Percentiles rank a stretch among this genome's conserved stretches.
These are phyloP conservation scores for Fusarium sp. DNA, from an alignment of 2,329 filamentous ascomycete species.

Conservation along the genomic window DNA sequence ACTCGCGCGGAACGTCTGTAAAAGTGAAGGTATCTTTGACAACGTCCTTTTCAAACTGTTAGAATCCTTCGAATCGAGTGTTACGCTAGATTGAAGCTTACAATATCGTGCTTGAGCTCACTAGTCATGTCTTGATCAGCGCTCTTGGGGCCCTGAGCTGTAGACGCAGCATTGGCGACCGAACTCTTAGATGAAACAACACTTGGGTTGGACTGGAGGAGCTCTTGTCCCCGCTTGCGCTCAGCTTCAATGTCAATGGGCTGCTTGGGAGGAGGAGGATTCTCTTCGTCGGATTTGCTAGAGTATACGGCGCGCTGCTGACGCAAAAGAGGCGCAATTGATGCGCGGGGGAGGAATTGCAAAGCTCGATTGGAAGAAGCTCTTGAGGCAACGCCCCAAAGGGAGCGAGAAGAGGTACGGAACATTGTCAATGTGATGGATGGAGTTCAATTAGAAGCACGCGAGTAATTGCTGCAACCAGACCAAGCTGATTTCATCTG, in stretches of 20 bases:
- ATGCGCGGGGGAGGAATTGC: conserved; percentile 6
- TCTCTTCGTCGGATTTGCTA: conserved; percentile 35
- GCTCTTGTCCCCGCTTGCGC: conserved; percentile 61
- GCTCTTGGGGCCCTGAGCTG: background rate
- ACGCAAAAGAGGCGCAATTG: conserved; percentile 21
- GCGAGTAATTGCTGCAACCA: background rate
- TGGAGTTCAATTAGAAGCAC: conserved; percentile 8
- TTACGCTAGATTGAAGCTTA: conserved; percentile 51
- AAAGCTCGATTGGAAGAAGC: background rate
- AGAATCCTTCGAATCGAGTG: background rate
- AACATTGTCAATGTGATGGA: conserved; percentile 42
- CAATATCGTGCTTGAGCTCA: conserved; percentile 62
- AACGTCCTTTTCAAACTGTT: conserved; percentile 61
- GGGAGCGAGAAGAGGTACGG: conserved; percentile 39
- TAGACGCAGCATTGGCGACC: conserved; percentile 60
- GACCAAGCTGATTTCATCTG: background rate
- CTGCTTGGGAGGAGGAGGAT: conserved; percentile 37
- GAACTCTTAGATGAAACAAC: conserved; percentile 68
- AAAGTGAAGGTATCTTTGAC: conserved; percentile 77
- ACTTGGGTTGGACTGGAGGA: conserved; percentile 68
- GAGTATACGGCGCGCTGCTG: conserved; percentile 38
- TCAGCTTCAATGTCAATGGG: conserved; percentile 66
- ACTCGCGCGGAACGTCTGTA: conserved; percentile 71
- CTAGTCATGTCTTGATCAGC: conserved; percentile 44
- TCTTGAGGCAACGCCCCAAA: conserved; percentile 38